Evolutionary conservation across 495 filamentous ascomycete species (phyloP).

Genomic region (Aspergillus affinis): DNA sequence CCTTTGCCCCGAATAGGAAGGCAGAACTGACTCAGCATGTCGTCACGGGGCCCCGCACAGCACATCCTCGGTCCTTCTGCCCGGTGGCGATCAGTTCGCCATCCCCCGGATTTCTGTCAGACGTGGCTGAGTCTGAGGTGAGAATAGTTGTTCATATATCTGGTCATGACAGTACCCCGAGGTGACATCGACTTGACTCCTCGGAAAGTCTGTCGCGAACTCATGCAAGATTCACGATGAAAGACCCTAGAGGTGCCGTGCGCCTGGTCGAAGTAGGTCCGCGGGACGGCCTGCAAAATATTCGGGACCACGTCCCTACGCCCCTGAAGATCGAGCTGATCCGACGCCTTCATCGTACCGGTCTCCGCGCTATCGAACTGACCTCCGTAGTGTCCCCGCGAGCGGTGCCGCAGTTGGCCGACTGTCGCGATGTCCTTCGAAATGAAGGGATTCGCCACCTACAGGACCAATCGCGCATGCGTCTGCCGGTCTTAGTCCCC

Average conservation of each 20-base stretch:
- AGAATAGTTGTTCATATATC: too few species aligned
- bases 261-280: constrained; percentile 50
- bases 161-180: too few species aligned
- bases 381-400: constrained; percentile 46
- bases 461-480: constrained; percentile 10
- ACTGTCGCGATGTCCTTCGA: constrained; percentile 35
- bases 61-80: neutral
- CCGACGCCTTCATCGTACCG: constrained; percentile 26
- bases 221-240: constrained; percentile 2
- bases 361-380: constrained; percentile 40
- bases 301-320: constrained; percentile 34
- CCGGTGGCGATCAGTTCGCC: neutral
- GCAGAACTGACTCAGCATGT: neutral
- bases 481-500: constrained; percentile 41
- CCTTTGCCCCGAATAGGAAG: too few species aligned
- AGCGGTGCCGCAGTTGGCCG: constrained; percentile 43
- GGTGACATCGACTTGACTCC: too few species aligned
- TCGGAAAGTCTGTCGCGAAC: neutral
- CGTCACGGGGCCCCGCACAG: neutral
- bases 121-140: neutral
- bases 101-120: neutral
- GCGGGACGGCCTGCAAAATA: constrained; percentile 49
- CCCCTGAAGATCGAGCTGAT: constrained; percentile 42
- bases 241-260: constrained; percentile 19
- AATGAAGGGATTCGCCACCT: constrained; percentile 10